Base-by-base conservation (phyloP, 495 filamentous ascomycete genomes). In the Collariella sp. region DNA sequence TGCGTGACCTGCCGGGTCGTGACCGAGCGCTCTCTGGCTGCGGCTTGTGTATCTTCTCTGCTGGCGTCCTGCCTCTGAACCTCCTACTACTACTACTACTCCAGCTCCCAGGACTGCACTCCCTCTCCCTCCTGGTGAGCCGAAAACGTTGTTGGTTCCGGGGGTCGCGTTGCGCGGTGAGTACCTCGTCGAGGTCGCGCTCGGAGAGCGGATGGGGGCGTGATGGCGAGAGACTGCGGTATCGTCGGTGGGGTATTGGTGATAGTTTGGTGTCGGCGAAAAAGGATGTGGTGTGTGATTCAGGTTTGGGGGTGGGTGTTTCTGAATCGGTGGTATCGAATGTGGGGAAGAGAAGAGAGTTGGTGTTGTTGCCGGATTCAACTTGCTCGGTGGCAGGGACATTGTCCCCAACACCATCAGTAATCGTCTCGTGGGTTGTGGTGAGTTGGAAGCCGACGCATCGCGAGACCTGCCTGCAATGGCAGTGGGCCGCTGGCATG, bases 31-130 rank as follows among this genome's bases (percentile, higher is more conserved):
- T 53, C 42, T 72, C 68, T 54, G 66, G 61, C 47, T 56, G 49
- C 19, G 65, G 60, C 54, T 77, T 77, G 35, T 66, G 65, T 52
- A 76, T 65, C 43, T 72, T 67, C 40, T 64, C 59, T 26, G 64
- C 69, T n/a, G 65, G 70, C n/a, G n/a, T n/a, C 58, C 42, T 45
- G 4, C 38, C 31, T 22, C 43, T 47, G n/a, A n/a, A n/a, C 45
- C 64, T 67, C 55, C 65, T 69, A 52, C 69, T 62, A 60, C 64
- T 62, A 51, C 54, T 55, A 12, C 58, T 62, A 60, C 64, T 62
- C 53, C 54, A 53, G 10, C 58, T 53, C 62, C 58, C 60, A 51
- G 59, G 61, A 34, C 56, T 68, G 40, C 41, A 59, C 58, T 59
- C 64, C 60, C 55, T 64, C 64, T 42, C 43, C 44, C 56, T 60